Evolutionary conservation across 2,329 filamentous ascomycete genomes (phyloP), one percentile per base, ranked within the genome.

Genomic region (Stachybotrys echinatus): DNA sequence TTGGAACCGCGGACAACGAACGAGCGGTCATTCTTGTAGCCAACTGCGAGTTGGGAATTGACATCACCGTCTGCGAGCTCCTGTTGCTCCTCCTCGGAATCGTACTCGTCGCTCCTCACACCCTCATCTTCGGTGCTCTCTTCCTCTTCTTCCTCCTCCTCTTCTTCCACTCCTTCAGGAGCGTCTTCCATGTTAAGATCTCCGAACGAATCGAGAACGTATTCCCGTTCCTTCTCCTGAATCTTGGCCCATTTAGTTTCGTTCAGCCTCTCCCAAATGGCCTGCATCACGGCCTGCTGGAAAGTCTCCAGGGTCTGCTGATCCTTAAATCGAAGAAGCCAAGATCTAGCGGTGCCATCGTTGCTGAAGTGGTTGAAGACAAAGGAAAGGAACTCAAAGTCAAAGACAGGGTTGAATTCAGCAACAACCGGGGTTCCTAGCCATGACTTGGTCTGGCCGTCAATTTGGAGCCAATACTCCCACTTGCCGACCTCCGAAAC

Each of bases 361-460:
- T 85, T 80, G 14, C 87, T 81, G 66, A 96, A 97, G 65, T 96
- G 91, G 63, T 99, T 99, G 79, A 99, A 99, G 62, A 99, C 96
- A 66, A 97, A 97, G 0, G 92, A 97, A n/a, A 96, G 77, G 61
- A 92, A 97, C 67, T 99, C 94, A 58, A 96, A 97, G 71, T 97
- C 97, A 76, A 97, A 99, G 19, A 99, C 92, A 0, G 94, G 94
- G 61, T 97, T 97, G 68, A 97, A 90, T 59, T 99, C 94, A 6
- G 89, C 87, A 23, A 91, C 77, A 23, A 99, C 83, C 3, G 87
- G 80, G 56, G 95, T 89, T 20, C 91, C 91, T 3, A 99, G 75
- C 89, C 91, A 96, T 48, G 92, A 84, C 61, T 84, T 85, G 31
- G 89, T 83, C 38, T 81, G 77, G 54, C 87, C 85, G 40, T 82